phyloP scores from a whole-genome alignment of 306 rosid species.

The Quercus berberidifolia region DNA sequence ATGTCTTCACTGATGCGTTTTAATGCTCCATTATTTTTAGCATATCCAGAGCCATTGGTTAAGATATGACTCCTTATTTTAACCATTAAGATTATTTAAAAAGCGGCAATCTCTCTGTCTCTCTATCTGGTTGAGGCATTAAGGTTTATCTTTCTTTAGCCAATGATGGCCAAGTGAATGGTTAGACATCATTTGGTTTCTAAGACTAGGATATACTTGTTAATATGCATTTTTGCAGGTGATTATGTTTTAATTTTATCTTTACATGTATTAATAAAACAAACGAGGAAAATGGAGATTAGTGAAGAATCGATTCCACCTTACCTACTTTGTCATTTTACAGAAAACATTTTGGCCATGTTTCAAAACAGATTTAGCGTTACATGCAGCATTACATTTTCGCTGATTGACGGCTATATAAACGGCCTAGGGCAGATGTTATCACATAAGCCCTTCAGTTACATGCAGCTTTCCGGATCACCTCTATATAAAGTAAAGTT shows the following conservation, averaged over 20 bases:
- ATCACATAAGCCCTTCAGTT: conserved; percentile 1
- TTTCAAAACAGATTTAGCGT: not conserved
- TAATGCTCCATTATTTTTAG: too few species aligned
- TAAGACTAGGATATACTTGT: not conserved
- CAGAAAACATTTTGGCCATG: not conserved
- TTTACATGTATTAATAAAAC: not conserved
- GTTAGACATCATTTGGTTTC: not conserved
- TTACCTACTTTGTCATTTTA: not conserved
- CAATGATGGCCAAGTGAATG: conserved; percentile 7
- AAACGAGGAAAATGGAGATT: not conserved
- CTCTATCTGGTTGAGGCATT: too few species aligned
- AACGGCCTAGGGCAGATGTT: conserved; percentile 5
- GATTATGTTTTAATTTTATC: not conserved
- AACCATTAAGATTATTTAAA: too few species aligned
- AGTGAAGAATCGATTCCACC: not conserved
- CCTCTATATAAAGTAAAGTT: conserved; percentile 1
- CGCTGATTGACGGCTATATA: not conserved
- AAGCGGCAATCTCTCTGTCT: too few species aligned
- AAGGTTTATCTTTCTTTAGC: not conserved
- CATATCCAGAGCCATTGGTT: too few species aligned
- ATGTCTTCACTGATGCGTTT: too few species aligned
- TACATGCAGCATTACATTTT: not conserved
- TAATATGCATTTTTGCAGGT: not conserved
- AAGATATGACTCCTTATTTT: too few species aligned
- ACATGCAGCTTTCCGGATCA: conserved; percentile 1